Conservation (phyloP, 148 eudicot genomes). For the Simmondsia chinensis region DNA sequence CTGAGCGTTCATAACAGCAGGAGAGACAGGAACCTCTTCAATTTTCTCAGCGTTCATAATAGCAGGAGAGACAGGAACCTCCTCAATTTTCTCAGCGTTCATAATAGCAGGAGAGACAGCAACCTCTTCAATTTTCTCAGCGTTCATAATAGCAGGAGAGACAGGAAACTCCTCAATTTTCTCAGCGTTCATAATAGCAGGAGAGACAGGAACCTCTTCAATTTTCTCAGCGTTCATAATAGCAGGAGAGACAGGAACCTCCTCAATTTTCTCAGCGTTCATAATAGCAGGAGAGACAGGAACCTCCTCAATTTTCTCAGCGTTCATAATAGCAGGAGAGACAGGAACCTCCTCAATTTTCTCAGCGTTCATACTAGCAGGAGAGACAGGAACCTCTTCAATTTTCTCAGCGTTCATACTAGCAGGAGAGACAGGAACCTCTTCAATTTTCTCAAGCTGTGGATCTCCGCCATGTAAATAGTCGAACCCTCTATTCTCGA, state of each 20-base stretch:
- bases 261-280: neutral
- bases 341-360: neutral
- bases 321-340: neutral
- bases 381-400: neutral
- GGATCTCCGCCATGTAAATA: constrained; percentile 31
- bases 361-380: neutral
- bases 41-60: neutral
- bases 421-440: too few species aligned
- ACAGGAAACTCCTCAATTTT: neutral
- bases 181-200: neutral
- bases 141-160: neutral
- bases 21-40: neutral
- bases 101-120: neutral
- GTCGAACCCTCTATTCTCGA: constrained; percentile 13
- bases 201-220: neutral
- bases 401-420: neutral
- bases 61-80: too few species aligned
- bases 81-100: neutral
- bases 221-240: neutral
- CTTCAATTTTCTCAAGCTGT: neutral
- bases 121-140: neutral
- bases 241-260: too few species aligned
- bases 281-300: neutral
- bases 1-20: neutral
- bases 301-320: neutral